These are phyloP conservation scores for Exserohilum rostratum DNA, from an alignment of 2,329 filamentous ascomycete species.

Conservation along the genomic window DNA sequence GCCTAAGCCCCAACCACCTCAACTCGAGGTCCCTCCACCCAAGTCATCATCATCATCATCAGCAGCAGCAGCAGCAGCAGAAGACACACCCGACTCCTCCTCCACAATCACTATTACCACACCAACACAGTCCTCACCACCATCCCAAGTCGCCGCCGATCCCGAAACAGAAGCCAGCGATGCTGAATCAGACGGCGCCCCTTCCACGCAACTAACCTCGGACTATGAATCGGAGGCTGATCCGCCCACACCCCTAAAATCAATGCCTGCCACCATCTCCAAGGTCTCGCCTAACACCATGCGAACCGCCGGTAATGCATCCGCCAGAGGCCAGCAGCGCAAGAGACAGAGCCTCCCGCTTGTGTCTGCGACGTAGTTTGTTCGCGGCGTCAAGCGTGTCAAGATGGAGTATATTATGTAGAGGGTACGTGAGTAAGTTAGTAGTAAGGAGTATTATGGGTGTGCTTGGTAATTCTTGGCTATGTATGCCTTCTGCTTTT, in stretches of 20 bases:
- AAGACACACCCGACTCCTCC: background rate
- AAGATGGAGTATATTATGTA: background rate
- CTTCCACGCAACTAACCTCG: constrained; percentile 32
- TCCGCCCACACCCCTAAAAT: background rate
- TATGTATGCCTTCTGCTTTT: too few species aligned
- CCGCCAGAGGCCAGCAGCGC: constrained; percentile 18
- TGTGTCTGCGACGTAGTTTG: constrained; percentile 34
- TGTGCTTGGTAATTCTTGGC: too few species aligned
- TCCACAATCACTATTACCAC: background rate
- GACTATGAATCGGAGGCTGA: constrained; percentile 21
- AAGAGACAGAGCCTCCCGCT: constrained; percentile 32
- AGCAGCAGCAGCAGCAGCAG: background rate
- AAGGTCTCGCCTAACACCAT: constrained; percentile 31
- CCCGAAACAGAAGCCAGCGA: constrained; percentile 27
- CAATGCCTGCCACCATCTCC: background rate
- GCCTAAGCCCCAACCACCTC: background rate
- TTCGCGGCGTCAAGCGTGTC: constrained; percentile 5
- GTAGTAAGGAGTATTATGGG: too few species aligned
- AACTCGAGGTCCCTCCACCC: background rate
- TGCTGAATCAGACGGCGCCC: constrained; percentile 31
- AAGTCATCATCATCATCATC: too few species aligned
- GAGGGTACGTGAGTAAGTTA: background rate
- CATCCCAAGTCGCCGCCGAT: background rate
- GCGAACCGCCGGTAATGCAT: constrained; percentile 35
- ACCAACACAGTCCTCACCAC: background rate